These are phyloP conservation scores for Gloeophyllum trabeum DNA, from an alignment of 768 basidiomycete genomes.

Conservation along the genomic window DNA sequence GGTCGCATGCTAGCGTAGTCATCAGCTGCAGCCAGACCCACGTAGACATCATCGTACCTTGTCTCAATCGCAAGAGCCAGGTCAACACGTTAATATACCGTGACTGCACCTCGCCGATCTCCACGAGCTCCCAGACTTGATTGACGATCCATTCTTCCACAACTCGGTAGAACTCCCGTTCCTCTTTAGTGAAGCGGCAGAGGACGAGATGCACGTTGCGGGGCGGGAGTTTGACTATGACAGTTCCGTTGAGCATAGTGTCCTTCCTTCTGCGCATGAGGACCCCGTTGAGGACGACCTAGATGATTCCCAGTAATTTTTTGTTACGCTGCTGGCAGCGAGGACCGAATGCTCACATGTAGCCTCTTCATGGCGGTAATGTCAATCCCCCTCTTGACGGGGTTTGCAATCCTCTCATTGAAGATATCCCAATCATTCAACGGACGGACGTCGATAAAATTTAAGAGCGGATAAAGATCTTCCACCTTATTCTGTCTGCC, in stretches of 20 bases:
- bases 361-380: conserved; percentile 68
- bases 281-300: conserved; percentile 63
- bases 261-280: conserved; percentile 77
- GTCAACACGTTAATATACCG: conserved; percentile 53
- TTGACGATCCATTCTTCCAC: conserved; percentile 53
- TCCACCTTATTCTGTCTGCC: conserved; percentile 70
- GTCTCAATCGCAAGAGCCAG: conserved; percentile 62
- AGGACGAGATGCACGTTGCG: conserved; percentile 52
- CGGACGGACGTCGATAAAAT: conserved; percentile 69
- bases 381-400: conserved; percentile 46
- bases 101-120: conserved; percentile 27
- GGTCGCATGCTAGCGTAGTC: conserved; percentile 73
- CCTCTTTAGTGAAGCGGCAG: conserved; percentile 58
- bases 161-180: conserved; percentile 58
- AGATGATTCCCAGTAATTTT: background rate
- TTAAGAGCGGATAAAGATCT: conserved; percentile 72
- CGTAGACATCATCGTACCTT: conserved; percentile 37
- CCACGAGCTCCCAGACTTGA: conserved; percentile 51
- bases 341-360: conserved; percentile 31
- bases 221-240: conserved; percentile 65
- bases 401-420: conserved; percentile 56
- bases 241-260: conserved; percentile 53
- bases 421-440: conserved; percentile 62
- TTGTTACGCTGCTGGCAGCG: background rate
- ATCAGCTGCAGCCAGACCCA: background rate